Percentiles rank a stretch among this genome's conserved stretches.
Conservation (phyloP, 495 filamentous ascomycete genomes). For the Opeltia flavorubescens region DNA sequence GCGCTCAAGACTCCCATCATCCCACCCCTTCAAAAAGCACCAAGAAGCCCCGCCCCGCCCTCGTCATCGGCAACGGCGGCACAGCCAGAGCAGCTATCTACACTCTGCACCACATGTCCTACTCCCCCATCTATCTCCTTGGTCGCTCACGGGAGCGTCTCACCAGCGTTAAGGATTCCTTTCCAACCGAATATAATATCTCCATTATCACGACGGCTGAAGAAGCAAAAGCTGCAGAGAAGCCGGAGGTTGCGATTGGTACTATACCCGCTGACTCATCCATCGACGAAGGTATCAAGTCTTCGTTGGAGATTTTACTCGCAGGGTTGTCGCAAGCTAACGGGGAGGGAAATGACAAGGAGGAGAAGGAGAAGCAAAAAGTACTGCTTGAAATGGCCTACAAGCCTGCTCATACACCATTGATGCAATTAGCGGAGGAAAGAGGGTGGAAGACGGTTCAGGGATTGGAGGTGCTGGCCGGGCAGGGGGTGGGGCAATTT, state of each 20-base stretch:
- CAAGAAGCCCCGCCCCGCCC: slow-evolving; percentile 27
- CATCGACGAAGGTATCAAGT: slow-evolving; percentile 57
- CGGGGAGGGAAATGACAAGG: neutral
- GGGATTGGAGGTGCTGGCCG: slow-evolving; percentile 79
- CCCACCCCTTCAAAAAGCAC: slow-evolving; percentile 15
- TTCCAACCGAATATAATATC: slow-evolving; percentile 65
- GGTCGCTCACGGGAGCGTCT: slow-evolving; percentile 62
- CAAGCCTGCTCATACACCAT: slow-evolving; percentile 63
- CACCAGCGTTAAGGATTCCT: slow-evolving; percentile 48
- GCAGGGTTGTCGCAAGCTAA: neutral
- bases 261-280: slow-evolving; percentile 84
- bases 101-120: slow-evolving; percentile 70
- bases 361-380: slow-evolving; percentile 19
- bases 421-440: slow-evolving; percentile 74
- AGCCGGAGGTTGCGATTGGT: slow-evolving; percentile 66
- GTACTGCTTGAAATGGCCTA: slow-evolving; percentile 95
- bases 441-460: slow-evolving; percentile 76
- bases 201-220: slow-evolving; percentile 40
- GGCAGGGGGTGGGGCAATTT: slow-evolving; percentile 65
- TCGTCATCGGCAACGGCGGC: slow-evolving; percentile 83
- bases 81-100: slow-evolving; percentile 88
- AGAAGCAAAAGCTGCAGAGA: slow-evolving; percentile 29
- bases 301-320: slow-evolving; percentile 51
- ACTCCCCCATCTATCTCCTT: slow-evolving; percentile 72
- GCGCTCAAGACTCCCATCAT: slow-evolving; percentile 26